A percentile compares a stretch with the other conserved stretches of the same genome.
These are phyloP conservation scores for Plantago rigida DNA, from an alignment of 305 asterid species.

Conservation along the genomic window DNA sequence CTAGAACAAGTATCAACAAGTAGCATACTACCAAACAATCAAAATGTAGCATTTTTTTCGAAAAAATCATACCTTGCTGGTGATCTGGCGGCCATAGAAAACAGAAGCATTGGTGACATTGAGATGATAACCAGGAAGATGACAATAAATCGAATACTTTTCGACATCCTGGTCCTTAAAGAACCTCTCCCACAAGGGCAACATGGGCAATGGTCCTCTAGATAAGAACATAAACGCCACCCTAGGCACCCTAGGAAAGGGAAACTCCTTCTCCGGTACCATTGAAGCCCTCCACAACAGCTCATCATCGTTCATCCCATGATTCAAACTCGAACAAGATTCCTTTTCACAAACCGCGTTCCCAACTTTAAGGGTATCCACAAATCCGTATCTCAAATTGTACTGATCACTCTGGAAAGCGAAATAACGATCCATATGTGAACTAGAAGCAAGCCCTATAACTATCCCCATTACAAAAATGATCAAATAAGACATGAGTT, in stretches of 20 bases:
- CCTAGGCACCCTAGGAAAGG: slow-evolving; percentile 61
- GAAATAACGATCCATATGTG: slow-evolving; percentile 62
- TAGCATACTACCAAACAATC: slow-evolving; percentile 16
- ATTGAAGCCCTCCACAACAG: slow-evolving; percentile 89
- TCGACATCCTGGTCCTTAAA: slow-evolving; percentile 56
- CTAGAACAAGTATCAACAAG: slow-evolving; percentile 12
- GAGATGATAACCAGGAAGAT: slow-evolving; percentile 63
- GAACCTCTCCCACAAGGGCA: slow-evolving; percentile 91
- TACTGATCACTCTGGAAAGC: slow-evolving; percentile 40
- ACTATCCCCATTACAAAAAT: slow-evolving; percentile 75
- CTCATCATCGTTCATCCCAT: slow-evolving; percentile 68
- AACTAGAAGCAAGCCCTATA: slow-evolving; percentile 72
- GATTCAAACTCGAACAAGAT: slow-evolving; percentile 54
- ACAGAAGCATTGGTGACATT: slow-evolving; percentile 55
- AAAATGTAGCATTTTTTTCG: slow-evolving; percentile 17
- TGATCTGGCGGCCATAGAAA: slow-evolving; percentile 66
- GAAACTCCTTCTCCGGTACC: slow-evolving; percentile 69
- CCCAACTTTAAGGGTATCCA: slow-evolving; percentile 24
- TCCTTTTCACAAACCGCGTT: slow-evolving; percentile 35
- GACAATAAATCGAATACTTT: slow-evolving; percentile 67
- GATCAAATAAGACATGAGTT: slow-evolving; percentile 48
- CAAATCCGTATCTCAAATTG: slow-evolving; percentile 29
- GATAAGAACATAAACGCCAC: slow-evolving; percentile 92
- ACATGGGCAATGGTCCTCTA: slow-evolving; percentile 72
- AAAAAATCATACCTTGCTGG: slow-evolving; percentile 57